Conservation (phyloP, 495 filamentous ascomycete genomes). For the Pyronema domesticum region DNA sequence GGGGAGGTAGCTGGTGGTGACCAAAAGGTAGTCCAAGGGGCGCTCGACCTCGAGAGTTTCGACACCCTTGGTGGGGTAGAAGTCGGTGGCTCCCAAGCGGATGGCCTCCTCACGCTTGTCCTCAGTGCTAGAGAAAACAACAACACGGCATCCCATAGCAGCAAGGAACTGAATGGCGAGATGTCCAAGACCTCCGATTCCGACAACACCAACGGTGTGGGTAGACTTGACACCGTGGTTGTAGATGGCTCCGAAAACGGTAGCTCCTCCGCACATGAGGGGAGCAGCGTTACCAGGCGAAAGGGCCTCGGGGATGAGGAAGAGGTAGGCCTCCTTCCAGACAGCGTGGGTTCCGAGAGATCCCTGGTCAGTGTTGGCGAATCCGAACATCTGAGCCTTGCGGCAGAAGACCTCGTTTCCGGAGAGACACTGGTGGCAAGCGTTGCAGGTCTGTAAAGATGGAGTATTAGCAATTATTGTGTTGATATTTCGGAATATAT, state of each 20-base stretch:
- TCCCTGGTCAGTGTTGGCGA: constrained; percentile 38
- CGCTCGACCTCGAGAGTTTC: constrained; percentile 26
- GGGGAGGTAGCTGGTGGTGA: constrained; percentile 32
- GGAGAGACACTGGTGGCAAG: constrained; percentile 43
- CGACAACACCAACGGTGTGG: constrained; percentile 52
- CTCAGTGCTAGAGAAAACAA: constrained; percentile 45
- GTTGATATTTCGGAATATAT: not conserved
- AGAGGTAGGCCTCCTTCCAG: constrained; percentile 57
- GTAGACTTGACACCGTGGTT: constrained; percentile 44
- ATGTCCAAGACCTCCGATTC: constrained; percentile 58
- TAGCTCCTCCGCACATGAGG: constrained; percentile 64
- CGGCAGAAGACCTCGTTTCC: constrained; percentile 66
- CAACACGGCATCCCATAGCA: constrained; percentile 48
- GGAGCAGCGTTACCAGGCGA: constrained; percentile 48
- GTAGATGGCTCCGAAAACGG: constrained; percentile 50
- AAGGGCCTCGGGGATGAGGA: constrained; percentile 56
- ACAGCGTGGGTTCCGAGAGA: constrained; percentile 54
- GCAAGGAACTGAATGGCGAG: constrained; percentile 42
- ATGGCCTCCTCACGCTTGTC: constrained; percentile 44
- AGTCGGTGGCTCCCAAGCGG: constrained; percentile 42
- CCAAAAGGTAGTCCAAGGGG: constrained; percentile 30
- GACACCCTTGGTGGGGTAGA: constrained; percentile 30
- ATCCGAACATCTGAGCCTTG: constrained; percentile 35
- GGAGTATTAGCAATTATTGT: constrained; percentile 2
- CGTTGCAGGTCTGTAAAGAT: constrained; percentile 32